Conservation (phyloP, 148 eudicot species). For the Amaranthus hypochondriacus region DNA sequence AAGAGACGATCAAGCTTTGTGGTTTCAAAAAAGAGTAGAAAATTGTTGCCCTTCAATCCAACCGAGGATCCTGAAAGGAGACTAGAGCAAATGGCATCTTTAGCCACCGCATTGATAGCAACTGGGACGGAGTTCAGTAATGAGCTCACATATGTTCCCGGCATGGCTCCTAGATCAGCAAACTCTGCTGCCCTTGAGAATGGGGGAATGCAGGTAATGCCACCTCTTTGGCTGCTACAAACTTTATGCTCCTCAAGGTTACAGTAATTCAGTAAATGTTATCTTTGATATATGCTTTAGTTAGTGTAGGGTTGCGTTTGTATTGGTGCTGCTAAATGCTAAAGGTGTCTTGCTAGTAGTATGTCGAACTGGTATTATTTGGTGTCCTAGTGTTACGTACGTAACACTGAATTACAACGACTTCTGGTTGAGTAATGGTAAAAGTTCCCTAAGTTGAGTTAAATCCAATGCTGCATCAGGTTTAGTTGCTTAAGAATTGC, state of each 20-base stretch:
- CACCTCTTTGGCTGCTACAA: background rate
- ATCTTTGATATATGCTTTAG: background rate
- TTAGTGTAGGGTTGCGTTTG: background rate
- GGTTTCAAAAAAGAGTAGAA: slow-evolving; percentile 70
- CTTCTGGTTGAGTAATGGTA: background rate
- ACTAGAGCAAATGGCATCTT: slow-evolving; percentile 85
- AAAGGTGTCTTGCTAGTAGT: background rate
- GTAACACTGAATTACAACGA: background rate
- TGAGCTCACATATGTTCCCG: slow-evolving; percentile 67
- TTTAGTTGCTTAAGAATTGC: too few species aligned
- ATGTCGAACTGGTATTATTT: background rate
- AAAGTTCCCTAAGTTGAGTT: background rate
- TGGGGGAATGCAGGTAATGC: slow-evolving; percentile 89
- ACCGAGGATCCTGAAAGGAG: slow-evolving; percentile 60
- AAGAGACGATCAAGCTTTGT: slow-evolving; percentile 47
- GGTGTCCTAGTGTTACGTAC: background rate
- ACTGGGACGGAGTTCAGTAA: slow-evolving; percentile 72
- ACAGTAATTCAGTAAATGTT: background rate
- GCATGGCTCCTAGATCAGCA: slow-evolving; percentile 88
- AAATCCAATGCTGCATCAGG: too few species aligned
- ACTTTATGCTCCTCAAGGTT: background rate
- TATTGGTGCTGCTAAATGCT: too few species aligned
- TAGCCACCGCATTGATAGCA: slow-evolving; percentile 79
- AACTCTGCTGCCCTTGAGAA: slow-evolving; percentile 63
- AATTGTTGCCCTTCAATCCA: slow-evolving; percentile 71